phyloP scores from a whole-genome alignment of 2,329 filamentous ascomycete genomes.

The Corinectria fuckeliana region DNA sequence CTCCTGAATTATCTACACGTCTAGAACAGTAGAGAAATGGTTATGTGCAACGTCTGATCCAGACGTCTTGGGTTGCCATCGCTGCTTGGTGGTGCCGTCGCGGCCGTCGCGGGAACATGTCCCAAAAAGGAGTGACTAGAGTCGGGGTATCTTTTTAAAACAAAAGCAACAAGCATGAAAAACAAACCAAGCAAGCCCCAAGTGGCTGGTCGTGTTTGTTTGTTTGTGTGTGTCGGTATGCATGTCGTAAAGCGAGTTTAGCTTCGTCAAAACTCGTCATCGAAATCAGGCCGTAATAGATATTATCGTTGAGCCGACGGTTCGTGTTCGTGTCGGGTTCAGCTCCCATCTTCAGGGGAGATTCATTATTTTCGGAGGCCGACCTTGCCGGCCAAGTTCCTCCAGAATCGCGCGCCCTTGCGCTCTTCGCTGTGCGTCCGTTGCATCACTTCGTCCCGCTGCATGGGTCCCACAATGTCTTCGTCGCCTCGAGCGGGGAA shows the following conservation, averaged over 20 bases:
- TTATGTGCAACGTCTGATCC: conserved; percentile 23
- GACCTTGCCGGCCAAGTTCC: conserved; percentile 55
- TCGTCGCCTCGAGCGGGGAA: conserved; percentile 88
- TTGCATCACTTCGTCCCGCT: conserved; percentile 62
- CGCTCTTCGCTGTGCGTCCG: conserved; percentile 53
- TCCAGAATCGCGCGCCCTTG: conserved; percentile 55
- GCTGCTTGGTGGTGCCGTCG: conserved; percentile 31
- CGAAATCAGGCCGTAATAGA: conserved; percentile 33
- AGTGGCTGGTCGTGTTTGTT: no score
- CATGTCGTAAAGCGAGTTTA: conserved; percentile 24
- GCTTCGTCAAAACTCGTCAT: conserved; percentile 32
- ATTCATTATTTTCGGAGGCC: conserved; percentile 39
- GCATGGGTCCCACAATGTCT: conserved; percentile 94
- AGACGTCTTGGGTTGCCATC: conserved; percentile 12
- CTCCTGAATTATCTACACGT: conserved; percentile 32
- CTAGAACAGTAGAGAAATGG: conserved; percentile 26
- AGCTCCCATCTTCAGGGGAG: background rate
- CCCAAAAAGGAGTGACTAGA: conserved; percentile 37
- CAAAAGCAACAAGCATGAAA: conserved; percentile 18
- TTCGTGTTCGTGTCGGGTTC: conserved; percentile 10
- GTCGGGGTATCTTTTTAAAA: conserved; percentile 38
- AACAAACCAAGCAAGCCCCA: conserved; percentile 29
- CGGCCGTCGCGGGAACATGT: conserved; percentile 25
- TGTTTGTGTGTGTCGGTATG: conserved; percentile 23
- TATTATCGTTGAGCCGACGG: conserved; percentile 27